phyloP scores from a whole-genome alignment of 306 rosid genomes.

The Pueraria montana region DNA sequence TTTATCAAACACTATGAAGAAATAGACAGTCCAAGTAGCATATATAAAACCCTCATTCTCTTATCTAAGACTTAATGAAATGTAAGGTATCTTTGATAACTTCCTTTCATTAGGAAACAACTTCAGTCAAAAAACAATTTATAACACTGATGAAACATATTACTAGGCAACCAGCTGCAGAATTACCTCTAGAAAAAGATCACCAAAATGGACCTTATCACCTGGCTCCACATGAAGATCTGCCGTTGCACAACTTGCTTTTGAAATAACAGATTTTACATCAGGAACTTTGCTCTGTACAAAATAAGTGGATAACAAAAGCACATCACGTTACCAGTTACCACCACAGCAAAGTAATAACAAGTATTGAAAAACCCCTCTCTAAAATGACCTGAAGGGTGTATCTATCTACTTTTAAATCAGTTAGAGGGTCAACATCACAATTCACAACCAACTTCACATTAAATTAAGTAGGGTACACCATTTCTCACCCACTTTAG shows the following conservation, averaged over 20 bases:
- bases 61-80: constrained; percentile 11
- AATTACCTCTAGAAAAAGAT: constrained; percentile 85
- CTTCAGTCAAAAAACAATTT: not conserved
- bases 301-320: constrained; percentile 36
- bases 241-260: constrained; percentile 83
- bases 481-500: not conserved
- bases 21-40: constrained; percentile 4
- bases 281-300: constrained; percentile 74
- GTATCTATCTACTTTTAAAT: not conserved
- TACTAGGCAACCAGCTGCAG: constrained; percentile 31
- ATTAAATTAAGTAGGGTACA: constrained; percentile 10
- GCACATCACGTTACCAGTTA: constrained; percentile 19
- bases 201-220: constrained; percentile 72
- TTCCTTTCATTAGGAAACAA: constrained; percentile 10
- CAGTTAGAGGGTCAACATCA: not conserved
- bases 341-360: not conserved
- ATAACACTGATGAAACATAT: constrained; percentile 24
- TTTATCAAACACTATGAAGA: constrained; percentile 9
- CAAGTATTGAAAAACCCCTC: not conserved
- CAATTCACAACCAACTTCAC: not conserved
- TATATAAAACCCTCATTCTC: not conserved
- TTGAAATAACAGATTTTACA: constrained; percentile 86
- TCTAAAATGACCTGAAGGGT: not conserved
- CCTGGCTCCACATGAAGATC: constrained; percentile 72
- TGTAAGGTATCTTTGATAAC: not conserved